Evolutionary conservation across 1,139 yeast genomes (phyloP), one percentile per base, ranked within the genome.

Genomic region (Geotrichum bryndzae): DNA sequence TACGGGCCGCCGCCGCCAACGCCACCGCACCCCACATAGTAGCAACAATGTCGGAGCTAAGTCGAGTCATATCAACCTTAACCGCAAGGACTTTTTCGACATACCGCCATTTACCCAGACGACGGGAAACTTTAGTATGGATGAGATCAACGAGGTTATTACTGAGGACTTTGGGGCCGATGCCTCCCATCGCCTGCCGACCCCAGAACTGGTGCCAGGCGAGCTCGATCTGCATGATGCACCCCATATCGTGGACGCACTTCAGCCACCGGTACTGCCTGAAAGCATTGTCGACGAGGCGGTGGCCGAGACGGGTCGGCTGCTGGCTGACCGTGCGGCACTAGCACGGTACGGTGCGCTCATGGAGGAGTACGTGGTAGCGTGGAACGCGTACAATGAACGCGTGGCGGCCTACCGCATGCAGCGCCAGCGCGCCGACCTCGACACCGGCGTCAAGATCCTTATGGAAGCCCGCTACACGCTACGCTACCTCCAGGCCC

Each of bases 61-160:
- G 8, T 5, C 48, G n/a, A 41, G 48, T n/a, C 35, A 38, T 7
- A 53, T 22, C 3, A 27, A 25, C 41, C 29, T 51, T 15, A 18
- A 48, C n/a, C 35, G 52, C 5, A 60, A 64, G 7, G 67, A 65
- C 5, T 65, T 74, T 18, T 59, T 62, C 2, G 68, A 69, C 11
- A 72, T 74, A 1, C 75, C 80, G 1, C 82, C 81, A 3, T 77
- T 79, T 62, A 76, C 79, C 1, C 74, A 77, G 64, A 76, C 77
- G 0, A 62, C 68, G 53, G 81, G 81, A 22, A 70, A 76, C 57
- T 76, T 79, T 65, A 68, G 72, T 54, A 72, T 77, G 78, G 70
- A 72, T n/a, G 70, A 69, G 15, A 61, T 71, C 51, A 57, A 64
- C 41, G 53, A 64, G 11, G 64, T 67, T 31, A 68, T 71, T 29